Conservation (phyloP, 139 green algal species). For the Mesotaenium endlicherianum region DNA sequence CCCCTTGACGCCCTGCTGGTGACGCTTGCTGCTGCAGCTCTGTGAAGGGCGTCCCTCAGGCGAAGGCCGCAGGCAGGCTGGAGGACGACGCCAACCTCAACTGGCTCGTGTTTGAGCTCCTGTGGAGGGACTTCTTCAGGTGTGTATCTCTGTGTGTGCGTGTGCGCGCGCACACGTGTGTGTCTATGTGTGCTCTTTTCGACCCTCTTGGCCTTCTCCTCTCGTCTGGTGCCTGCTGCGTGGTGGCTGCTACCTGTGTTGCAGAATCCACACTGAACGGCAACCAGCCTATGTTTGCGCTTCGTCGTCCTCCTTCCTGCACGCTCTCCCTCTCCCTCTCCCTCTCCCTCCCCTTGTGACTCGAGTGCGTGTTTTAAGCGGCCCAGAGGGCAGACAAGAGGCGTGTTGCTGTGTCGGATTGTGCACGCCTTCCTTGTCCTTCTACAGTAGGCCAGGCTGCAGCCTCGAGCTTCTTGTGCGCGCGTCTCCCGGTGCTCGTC, state of each 20-base stretch:
- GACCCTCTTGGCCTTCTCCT: too few species aligned
- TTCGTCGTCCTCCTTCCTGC: background rate
- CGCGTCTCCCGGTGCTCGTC: too few species aligned
- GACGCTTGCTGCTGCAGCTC: too few species aligned
- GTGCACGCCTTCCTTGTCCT: too few species aligned
- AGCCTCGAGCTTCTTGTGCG: too few species aligned
- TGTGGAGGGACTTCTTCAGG: conserved; percentile 84
- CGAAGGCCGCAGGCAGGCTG: background rate
- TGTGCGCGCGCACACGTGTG: background rate
- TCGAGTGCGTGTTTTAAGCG: too few species aligned
- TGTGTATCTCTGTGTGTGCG: conserved; percentile 21
- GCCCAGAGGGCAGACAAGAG: too few species aligned
- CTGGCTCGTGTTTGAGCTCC: conserved; percentile 80
- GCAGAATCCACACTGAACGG: background rate
- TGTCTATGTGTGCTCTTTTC: too few species aligned
- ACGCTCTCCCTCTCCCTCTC: background rate
- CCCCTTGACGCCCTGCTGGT: too few species aligned
- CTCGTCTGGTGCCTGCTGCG: background rate
- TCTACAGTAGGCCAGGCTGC: too few species aligned
- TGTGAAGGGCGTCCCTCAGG: too few species aligned
- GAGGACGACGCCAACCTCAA: conserved; percentile 32
- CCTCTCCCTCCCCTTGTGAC: background rate
- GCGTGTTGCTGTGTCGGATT: too few species aligned
- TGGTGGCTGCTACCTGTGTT: background rate
- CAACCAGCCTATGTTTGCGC: background rate